phyloP scores from a whole-genome alignment of 2,329 filamentous ascomycete genomes.

The Fusarium sp. region DNA sequence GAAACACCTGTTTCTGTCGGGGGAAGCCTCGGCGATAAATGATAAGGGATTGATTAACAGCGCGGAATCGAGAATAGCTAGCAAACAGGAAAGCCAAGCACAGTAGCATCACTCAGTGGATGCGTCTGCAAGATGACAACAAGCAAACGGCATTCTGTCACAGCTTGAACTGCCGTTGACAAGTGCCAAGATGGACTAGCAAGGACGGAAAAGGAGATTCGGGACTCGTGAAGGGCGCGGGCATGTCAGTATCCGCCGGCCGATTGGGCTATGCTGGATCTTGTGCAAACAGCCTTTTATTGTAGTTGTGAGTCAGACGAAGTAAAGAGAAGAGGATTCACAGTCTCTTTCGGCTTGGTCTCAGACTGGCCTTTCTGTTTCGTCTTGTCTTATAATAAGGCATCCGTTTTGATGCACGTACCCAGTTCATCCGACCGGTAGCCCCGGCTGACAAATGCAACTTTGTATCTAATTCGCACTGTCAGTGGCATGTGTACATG shows the following conservation, averaged over 20 bases:
- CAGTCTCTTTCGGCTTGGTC: conserved; percentile 30
- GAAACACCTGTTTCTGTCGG: not conserved
- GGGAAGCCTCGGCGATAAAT: conserved; percentile 34
- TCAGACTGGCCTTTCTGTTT: conserved; percentile 29
- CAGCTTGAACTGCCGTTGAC: conserved; percentile 1
- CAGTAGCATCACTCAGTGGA: not conserved
- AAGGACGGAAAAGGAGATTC: conserved; percentile 11
- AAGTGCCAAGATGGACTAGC: conserved; percentile 2
- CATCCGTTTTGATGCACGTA: conserved; percentile 3
- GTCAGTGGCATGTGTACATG: conserved; percentile 7
- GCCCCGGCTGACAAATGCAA: conserved; percentile 45
- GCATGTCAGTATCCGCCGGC: conserved; percentile 38
- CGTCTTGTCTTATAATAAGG: conserved; percentile 31
- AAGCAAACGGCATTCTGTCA: not conserved
- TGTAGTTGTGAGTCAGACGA: conserved; percentile 18
- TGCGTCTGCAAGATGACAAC: not conserved
- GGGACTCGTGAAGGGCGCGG: conserved; percentile 39
- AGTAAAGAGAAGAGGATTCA: conserved; percentile 3
- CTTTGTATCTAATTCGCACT: conserved; percentile 33
- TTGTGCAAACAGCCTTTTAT: not conserved
- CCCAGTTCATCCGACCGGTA: conserved; percentile 12
- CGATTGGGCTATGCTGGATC: conserved; percentile 17
- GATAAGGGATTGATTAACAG: conserved; percentile 24
- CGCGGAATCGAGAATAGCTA: no score
- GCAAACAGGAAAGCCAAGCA: not conserved